Conservation (phyloP, 2,329 filamentous ascomycete genomes). For the Trichoderma atrobrunneum region DNA sequence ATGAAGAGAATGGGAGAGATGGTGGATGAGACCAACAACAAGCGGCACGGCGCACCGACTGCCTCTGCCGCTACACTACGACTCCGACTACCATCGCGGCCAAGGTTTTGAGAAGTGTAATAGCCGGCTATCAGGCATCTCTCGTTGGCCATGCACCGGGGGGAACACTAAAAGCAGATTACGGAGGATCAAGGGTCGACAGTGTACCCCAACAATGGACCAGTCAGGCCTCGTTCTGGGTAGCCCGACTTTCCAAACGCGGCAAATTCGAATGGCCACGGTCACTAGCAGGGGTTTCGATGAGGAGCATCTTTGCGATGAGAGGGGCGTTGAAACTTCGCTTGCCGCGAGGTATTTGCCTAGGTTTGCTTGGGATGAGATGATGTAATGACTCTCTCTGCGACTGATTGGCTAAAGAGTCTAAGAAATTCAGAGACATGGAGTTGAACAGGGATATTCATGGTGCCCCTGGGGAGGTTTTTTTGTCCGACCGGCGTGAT, state of each 20-base stretch:
- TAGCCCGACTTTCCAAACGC: slow-evolving; percentile 12
- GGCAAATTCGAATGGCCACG: slow-evolving; percentile 5
- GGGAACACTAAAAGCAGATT: slow-evolving; percentile 16
- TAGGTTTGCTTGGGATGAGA: background rate
- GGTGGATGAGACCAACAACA: slow-evolving; percentile 4
- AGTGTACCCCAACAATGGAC: background rate
- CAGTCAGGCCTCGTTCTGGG: slow-evolving; percentile 6
- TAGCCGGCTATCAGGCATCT: slow-evolving; percentile 13
- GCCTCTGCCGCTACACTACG: background rate
- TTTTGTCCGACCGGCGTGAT: slow-evolving; percentile 5
- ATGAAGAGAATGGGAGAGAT: background rate
- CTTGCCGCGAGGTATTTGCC: slow-evolving; percentile 11
- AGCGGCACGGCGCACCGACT: background rate
- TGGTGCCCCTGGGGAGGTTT: slow-evolving; percentile 4
- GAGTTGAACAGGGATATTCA: slow-evolving; percentile 12
- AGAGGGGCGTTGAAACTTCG: slow-evolving; percentile 15
- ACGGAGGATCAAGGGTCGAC: slow-evolving; percentile 16
- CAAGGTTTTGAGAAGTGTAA: background rate
- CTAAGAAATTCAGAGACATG: slow-evolving; percentile 17
- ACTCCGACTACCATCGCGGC: background rate
- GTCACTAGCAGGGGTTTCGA: background rate
- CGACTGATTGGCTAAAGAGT: slow-evolving; percentile 4
- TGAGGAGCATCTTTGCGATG: slow-evolving; percentile 6
- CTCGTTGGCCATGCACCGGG: background rate
- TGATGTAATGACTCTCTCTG: slow-evolving; percentile 1